phyloP scores from a whole-genome alignment of 768 basidiomycete genomes.

The Rhizopogon vinicolor region DNA sequence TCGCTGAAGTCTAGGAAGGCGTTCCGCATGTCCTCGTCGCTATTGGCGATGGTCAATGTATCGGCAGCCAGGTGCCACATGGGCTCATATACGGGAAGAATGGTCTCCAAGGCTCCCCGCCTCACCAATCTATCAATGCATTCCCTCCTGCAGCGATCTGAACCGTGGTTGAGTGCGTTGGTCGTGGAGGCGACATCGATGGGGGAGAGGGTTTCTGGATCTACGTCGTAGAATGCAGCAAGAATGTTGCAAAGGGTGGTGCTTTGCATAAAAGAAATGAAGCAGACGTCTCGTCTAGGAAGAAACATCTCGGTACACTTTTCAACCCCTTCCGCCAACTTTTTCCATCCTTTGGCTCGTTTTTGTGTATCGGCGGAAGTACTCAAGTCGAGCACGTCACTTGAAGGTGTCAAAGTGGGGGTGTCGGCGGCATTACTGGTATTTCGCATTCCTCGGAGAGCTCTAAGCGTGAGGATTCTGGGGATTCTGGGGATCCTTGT shows the following conservation, averaged over 20 bases:
- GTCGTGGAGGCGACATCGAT: slow-evolving; percentile 34
- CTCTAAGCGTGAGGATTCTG: too few relatives aligned
- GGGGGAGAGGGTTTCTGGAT: slow-evolving; percentile 18
- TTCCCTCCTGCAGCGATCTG: slow-evolving; percentile 24
- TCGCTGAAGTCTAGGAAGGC: slow-evolving; percentile 34
- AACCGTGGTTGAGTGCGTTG: slow-evolving; percentile 25
- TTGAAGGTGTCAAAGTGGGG: too few relatives aligned
- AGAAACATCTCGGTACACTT: slow-evolving; percentile 9
- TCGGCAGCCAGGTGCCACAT: slow-evolving; percentile 58
- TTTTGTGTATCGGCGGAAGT: neutral
- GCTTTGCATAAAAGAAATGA: slow-evolving; percentile 39
- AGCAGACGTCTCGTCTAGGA: slow-evolving; percentile 11
- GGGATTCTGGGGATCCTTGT: neutral
- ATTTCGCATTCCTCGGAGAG: too few relatives aligned
- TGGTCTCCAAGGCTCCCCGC: slow-evolving; percentile 37
- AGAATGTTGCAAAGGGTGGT: slow-evolving; percentile 40
- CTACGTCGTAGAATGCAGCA: slow-evolving; percentile 32
- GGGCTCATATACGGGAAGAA: slow-evolving; percentile 59
- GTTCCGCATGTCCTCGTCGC: slow-evolving; percentile 13
- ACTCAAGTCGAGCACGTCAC: neutral
- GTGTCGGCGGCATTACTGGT: neutral
- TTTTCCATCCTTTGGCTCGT: too few relatives aligned
- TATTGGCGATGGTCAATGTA: slow-evolving; percentile 25
- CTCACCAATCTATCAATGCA: slow-evolving; percentile 33
- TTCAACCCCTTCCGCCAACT: neutral